phyloP scores from a whole-genome alignment of 2,329 filamentous ascomycete species.

The Tolypocladium ovalisporum region DNA sequence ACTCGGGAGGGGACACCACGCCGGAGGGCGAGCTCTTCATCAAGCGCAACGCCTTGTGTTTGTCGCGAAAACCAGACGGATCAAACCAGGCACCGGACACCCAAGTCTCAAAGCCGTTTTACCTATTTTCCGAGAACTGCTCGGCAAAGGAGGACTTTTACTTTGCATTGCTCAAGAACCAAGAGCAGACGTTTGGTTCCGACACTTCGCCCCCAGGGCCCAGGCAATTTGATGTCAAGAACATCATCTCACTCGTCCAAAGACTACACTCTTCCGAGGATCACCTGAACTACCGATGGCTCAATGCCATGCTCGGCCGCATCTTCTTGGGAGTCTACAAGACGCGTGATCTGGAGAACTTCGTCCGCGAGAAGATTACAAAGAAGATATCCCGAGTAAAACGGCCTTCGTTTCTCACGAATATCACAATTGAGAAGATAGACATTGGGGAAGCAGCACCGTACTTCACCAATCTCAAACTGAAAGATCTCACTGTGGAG shows the following conservation, averaged over 20 bases:
- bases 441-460: slow-evolving; percentile 81
- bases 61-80: slow-evolving; percentile 53
- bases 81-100: slow-evolving; percentile 44
- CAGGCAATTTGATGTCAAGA: slow-evolving; percentile 68
- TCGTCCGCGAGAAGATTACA: slow-evolving; percentile 75
- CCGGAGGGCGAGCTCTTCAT: slow-evolving; percentile 93
- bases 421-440: slow-evolving; percentile 71
- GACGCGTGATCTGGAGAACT: slow-evolving; percentile 68
- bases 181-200: slow-evolving; percentile 54
- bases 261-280: slow-evolving; percentile 86
- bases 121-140: slow-evolving; percentile 86
- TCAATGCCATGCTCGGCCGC: slow-evolving; percentile 83
- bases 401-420: slow-evolving; percentile 80
- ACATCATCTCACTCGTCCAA: slow-evolving; percentile 84
- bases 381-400: slow-evolving; percentile 95
- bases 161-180: slow-evolving; percentile 77
- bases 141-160: slow-evolving; percentile 99
- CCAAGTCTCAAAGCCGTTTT: slow-evolving; percentile 69
- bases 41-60: slow-evolving; percentile 80
- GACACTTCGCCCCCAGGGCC: slow-evolving; percentile 51
- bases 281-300: slow-evolving; percentile 80
- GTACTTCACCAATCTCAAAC: slow-evolving; percentile 75
- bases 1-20: slow-evolving; percentile 65
- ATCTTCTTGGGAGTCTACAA: slow-evolving; percentile 82
- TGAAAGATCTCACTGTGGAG: slow-evolving; percentile 84